These are phyloP conservation scores for Neoarthrinium moseri DNA, from an alignment of 2,329 filamentous ascomycete genomes.

Conservation along the genomic window DNA sequence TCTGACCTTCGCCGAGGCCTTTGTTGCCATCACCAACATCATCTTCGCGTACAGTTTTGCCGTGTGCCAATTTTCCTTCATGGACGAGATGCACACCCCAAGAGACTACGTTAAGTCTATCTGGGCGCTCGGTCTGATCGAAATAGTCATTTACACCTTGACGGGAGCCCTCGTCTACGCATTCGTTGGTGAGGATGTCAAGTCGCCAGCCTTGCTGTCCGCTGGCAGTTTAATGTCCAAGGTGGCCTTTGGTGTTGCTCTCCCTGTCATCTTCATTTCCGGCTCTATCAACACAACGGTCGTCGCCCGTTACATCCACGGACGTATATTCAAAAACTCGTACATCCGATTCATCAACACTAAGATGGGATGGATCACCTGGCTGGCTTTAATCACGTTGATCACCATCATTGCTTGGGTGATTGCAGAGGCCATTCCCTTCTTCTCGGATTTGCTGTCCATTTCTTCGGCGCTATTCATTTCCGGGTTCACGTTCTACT, in stretches of 20 bases:
- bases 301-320: slow-evolving; percentile 36
- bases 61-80: slow-evolving; percentile 36
- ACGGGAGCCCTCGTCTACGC: slow-evolving; percentile 62
- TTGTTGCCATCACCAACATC: slow-evolving; percentile 58
- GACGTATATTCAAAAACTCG: slow-evolving; percentile 28
- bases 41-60: slow-evolving; percentile 57
- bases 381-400: slow-evolving; percentile 56
- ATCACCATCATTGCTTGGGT: slow-evolving; percentile 67
- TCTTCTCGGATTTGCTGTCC: slow-evolving; percentile 67
- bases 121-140: slow-evolving; percentile 51
- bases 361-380: slow-evolving; percentile 36
- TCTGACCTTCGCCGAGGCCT: slow-evolving; percentile 43
- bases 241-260: slow-evolving; percentile 60
- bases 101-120: slow-evolving; percentile 38
- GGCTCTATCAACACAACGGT: slow-evolving; percentile 62
- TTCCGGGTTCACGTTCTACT: slow-evolving; percentile 42
- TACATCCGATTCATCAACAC: slow-evolving; percentile 32
- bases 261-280: slow-evolving; percentile 64
- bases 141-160: slow-evolving; percentile 58
- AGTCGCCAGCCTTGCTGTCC: slow-evolving; percentile 60
- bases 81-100: slow-evolving; percentile 40
- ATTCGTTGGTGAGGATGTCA: slow-evolving; percentile 55
- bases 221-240: slow-evolving; percentile 53
- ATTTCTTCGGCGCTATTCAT: slow-evolving; percentile 51
- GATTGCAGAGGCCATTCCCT: slow-evolving; percentile 71